A percentile compares a stretch with the other conserved stretches of the same genome.
Evolutionary conservation across 1,284 basidiomycete genomes (phyloP).

Genomic region (Microbotryum scabiosae): DNA sequence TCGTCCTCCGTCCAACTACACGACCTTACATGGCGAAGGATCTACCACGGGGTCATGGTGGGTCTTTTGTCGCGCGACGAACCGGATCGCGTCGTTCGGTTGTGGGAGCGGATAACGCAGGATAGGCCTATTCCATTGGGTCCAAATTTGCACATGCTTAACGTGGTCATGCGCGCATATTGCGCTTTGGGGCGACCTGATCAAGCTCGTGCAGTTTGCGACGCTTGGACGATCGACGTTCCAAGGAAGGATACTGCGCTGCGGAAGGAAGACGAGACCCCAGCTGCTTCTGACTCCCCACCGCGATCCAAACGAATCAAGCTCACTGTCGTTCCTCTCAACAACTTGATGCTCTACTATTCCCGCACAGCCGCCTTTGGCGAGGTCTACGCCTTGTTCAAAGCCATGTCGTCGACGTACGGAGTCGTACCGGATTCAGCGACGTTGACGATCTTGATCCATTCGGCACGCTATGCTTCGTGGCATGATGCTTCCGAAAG

Average conservation of each 20-base stretch:
- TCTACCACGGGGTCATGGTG: background rate
- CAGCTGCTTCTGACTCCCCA: background rate
- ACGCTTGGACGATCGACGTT: no score
- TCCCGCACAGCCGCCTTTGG: constrained; percentile 51
- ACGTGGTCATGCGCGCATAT: no score
- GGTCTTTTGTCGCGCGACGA: background rate
- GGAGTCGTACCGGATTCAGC: constrained; percentile 49
- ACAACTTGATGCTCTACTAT: constrained; percentile 51
- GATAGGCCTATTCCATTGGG: no score
- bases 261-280: no score
- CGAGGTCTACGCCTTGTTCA: constrained; percentile 55
- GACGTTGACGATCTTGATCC: constrained; percentile 54
- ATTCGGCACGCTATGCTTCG: constrained; percentile 41
- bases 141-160: no score
- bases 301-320: constrained; percentile 4
- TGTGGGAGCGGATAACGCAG: no score
- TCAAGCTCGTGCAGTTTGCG: no score
- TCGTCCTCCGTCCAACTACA: background rate
- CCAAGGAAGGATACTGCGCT: no score
- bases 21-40: background rate
- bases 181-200: no score
- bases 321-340: constrained; percentile 37
- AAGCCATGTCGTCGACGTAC: constrained; percentile 51
- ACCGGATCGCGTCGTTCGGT: no score
- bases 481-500: background rate